Evolutionary conservation across 164 flowering plant genomes (phyloP), one percentile per base, ranked within the genome.

Genomic region (Vitis rotundifolia): DNA sequence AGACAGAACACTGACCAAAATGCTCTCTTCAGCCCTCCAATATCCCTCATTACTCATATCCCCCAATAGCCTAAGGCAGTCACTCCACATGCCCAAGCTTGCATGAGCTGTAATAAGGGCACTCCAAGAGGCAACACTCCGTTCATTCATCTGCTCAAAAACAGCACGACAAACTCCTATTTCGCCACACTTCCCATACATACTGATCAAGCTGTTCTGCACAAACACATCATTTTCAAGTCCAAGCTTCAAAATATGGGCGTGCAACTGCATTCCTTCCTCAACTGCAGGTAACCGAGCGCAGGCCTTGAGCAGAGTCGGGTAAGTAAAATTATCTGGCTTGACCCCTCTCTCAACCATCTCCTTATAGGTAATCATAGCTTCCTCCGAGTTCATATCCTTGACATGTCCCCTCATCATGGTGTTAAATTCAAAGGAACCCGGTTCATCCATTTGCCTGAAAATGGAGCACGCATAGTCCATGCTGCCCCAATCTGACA

Each of bases 41-140:
- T 61, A 57, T 53, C 79, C 85, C 26, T 82, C 75, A 22, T 67
- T 31, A 26, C 14, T 68, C 97, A 92, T 92, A 0, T 80, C 79
- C 55, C 77, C 72, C 62, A 88, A 92, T 29, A 85, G 63, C 68
- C 67, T 58, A 51, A 94, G 79, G 69, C 93, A 87, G 52, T 88
- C 87, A 60, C 31, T 15, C 92, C 95, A 90, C 82, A 86, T 49
- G 3, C 86, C 83, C 67, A 72, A 31, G n/a, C 76, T 77, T 61
- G 89, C 86, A 83, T 87, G 82, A 72, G 88, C 91, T 68, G 89
- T 83, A 75, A 92, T 82, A 29, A 94, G 69, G 14, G 97, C 86
- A 84, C 97, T 92, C 97, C 97, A 94, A 50, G 97, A 87, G 68
- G 92, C 93, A 66, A 81, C 79, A 69, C 76, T 85, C 80, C 63